These are phyloP conservation scores for Sedum album DNA, from an alignment of 164 flowering plant genomes.

Conservation along the genomic window DNA sequence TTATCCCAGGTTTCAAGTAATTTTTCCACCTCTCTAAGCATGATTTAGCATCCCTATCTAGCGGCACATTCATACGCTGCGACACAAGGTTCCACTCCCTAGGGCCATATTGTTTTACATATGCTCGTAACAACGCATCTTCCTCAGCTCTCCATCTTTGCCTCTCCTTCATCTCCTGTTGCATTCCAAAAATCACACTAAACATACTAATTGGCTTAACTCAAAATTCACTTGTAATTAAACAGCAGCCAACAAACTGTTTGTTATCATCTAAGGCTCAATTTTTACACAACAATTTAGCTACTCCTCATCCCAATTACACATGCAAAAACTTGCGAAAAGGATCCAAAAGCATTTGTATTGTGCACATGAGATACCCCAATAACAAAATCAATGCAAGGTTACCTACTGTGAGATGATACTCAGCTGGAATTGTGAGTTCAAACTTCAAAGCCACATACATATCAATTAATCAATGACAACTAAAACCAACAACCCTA, in stretches of 20 bases:
- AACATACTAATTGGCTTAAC: not conserved
- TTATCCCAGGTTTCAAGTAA: slow-evolving; percentile 83
- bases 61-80: slow-evolving; percentile 72
- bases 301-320: not conserved
- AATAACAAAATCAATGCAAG: too few relatives aligned
- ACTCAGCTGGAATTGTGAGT: too few relatives aligned
- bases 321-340: not conserved
- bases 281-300: not conserved
- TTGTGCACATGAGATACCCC: too few relatives aligned
- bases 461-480: too few relatives aligned
- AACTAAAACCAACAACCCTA: not conserved
- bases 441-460: too few relatives aligned
- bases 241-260: not conserved
- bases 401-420: too few relatives aligned
- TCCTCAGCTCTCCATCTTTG: slow-evolving; percentile 88
- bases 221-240: not conserved
- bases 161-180: slow-evolving; percentile 79
- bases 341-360: too few relatives aligned
- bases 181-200: not conserved
- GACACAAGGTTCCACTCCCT: slow-evolving; percentile 85
- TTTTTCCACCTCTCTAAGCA: slow-evolving; percentile 95
- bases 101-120: slow-evolving; percentile 82
- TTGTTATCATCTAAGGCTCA: not conserved
- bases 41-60: slow-evolving; percentile 73
- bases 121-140: slow-evolving; percentile 69